Percentiles rank a stretch among this genome's conserved stretches.
Conservation (phyloP, 257 asterid species). For the Ocimum tenuiflorum region DNA sequence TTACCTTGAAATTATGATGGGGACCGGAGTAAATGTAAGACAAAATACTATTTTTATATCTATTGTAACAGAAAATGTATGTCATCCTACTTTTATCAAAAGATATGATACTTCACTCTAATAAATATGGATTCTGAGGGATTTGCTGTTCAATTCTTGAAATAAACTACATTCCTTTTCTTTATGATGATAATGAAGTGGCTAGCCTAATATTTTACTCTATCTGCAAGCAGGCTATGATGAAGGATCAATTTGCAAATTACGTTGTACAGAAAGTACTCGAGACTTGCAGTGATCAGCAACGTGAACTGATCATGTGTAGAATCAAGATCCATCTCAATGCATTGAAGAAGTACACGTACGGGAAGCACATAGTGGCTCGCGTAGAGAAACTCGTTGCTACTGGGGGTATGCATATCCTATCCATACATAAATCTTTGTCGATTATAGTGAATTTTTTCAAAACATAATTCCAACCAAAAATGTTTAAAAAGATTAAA, state of each 20-base stretch:
- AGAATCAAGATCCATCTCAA: constrained; percentile 61
- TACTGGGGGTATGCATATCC: constrained; percentile 53
- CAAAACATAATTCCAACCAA: too few relatives aligned
- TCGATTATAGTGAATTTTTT: too few relatives aligned
- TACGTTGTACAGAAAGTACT: constrained; percentile 71
- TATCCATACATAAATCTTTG: too few relatives aligned
- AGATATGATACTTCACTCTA: neutral
- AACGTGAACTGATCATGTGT: constrained; percentile 63
- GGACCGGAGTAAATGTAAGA: too few relatives aligned
- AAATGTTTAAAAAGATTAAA: too few relatives aligned
- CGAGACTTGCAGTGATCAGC: constrained; percentile 68
- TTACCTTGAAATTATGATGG: too few relatives aligned
- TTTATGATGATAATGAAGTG: too few relatives aligned
- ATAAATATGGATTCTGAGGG: neutral
- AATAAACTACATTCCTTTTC: too few relatives aligned
- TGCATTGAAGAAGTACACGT: constrained; percentile 72
- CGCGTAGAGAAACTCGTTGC: constrained; percentile 76
- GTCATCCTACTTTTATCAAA: neutral
- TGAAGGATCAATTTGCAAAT: constrained; percentile 72
- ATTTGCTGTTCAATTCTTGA: neutral
- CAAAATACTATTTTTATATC: too few relatives aligned
- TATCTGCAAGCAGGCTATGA: constrained; percentile 49
- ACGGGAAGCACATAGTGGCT: constrained; percentile 70
- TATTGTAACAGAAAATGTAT: too few relatives aligned
- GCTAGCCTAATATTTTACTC: neutral